Percentiles rank a stretch among this genome's conserved stretches.
Evolutionary conservation across 257 asterid species (phyloP).

Genomic region (Catharanthus roseus): DNA sequence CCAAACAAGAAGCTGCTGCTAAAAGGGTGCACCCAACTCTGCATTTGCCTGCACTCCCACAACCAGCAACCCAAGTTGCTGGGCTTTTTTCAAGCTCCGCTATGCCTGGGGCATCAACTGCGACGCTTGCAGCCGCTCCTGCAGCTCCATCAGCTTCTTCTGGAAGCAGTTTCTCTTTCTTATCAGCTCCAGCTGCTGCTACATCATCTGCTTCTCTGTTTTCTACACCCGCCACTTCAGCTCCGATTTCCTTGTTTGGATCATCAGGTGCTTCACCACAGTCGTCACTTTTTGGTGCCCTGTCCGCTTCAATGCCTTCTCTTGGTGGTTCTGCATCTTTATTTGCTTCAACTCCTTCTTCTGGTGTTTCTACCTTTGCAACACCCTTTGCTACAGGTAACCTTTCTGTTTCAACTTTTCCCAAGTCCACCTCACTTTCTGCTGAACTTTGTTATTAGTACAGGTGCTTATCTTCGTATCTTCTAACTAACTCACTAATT

Average conservation of each 20-base stretch:
- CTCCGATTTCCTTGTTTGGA: slow-evolving; percentile 60
- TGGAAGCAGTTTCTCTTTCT: slow-evolving; percentile 64
- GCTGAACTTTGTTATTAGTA: background rate
- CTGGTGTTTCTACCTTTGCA: slow-evolving; percentile 54
- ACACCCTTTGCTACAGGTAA: slow-evolving; percentile 79
- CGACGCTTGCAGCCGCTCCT: slow-evolving; percentile 38
- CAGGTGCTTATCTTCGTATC: background rate
- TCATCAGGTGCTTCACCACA: slow-evolving; percentile 58
- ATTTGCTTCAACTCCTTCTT: slow-evolving; percentile 62
- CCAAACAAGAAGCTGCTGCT: slow-evolving; percentile 95
- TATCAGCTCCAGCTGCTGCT: slow-evolving; percentile 60
- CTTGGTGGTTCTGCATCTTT: slow-evolving; percentile 44
- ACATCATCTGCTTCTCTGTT: slow-evolving; percentile 56
- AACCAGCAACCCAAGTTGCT: slow-evolving; percentile 46
- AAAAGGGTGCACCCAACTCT: slow-evolving; percentile 89
- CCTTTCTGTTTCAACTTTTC: background rate
- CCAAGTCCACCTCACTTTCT: background rate
- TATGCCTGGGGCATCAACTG: slow-evolving; percentile 47
- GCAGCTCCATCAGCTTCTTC: slow-evolving; percentile 42
- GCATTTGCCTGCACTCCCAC: slow-evolving; percentile 69
- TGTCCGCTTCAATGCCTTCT: slow-evolving; percentile 51
- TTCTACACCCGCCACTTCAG: slow-evolving; percentile 62
- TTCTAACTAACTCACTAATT: background rate
- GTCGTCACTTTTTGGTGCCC: slow-evolving; percentile 54
- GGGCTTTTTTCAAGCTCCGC: slow-evolving; percentile 48